phyloP scores from a whole-genome alignment of 441 rosid genomes.

The Bruguiera hainesii region DNA sequence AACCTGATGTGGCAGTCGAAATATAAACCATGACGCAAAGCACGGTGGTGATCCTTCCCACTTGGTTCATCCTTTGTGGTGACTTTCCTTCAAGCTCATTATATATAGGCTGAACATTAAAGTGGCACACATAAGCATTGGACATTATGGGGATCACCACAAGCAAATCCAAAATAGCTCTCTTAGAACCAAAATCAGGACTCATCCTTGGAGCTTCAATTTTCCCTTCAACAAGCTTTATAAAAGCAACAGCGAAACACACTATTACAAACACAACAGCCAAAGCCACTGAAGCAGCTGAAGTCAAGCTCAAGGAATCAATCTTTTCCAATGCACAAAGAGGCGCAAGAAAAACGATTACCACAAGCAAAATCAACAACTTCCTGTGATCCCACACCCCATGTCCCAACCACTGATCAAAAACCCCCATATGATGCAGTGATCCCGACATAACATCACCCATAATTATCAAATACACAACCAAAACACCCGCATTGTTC shows the following conservation, averaged over 20 bases:
- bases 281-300: constrained; percentile 93
- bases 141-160: constrained; percentile 91
- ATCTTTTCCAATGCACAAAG: constrained; percentile 77
- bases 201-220: constrained; percentile 62
- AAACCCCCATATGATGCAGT: constrained; percentile 73
- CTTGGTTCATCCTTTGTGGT: constrained; percentile 72
- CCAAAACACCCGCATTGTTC: constrained; percentile 89
- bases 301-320: constrained; percentile 74
- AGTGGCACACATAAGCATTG: constrained; percentile 87
- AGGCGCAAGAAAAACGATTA: constrained; percentile 78
- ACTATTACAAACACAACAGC: constrained; percentile 86
- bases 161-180: constrained; percentile 70
- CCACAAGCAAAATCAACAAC: constrained; percentile 52
- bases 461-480: constrained; percentile 83
- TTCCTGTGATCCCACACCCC: constrained; percentile 95
- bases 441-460: constrained; percentile 98
- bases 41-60: constrained; percentile 72
- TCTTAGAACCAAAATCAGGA: constrained; percentile 69
- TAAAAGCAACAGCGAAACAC: constrained; percentile 57
- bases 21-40: constrained; percentile 67
- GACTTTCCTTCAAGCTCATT: constrained; percentile 81
- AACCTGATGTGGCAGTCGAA: constrained; percentile 82
- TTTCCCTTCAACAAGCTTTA: constrained; percentile 78
- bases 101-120: constrained; percentile 86
- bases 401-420: constrained; percentile 92